Evolutionary conservation across 768 basidiomycete genomes (phyloP).

Genomic region (Favolaschia claudopus): DNA sequence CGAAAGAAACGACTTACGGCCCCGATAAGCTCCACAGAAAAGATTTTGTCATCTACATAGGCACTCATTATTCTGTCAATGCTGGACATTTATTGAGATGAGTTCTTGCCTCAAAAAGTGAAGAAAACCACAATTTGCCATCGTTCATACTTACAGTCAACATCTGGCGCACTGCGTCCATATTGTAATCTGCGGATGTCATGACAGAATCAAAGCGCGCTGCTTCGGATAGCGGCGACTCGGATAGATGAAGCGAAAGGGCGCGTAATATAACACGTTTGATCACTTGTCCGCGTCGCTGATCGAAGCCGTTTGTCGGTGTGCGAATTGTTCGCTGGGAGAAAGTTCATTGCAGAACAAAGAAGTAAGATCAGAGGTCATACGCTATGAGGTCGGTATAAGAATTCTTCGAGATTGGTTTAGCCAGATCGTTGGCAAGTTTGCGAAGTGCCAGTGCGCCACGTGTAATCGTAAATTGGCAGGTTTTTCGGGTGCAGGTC

Average conservation of each 20-base stretch:
- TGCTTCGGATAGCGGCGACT: slow-evolving; percentile 5
- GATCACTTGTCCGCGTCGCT: slow-evolving; percentile 34
- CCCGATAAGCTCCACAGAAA: slow-evolving; percentile 64
- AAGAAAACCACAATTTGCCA: slow-evolving; percentile 30
- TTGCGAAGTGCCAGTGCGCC: slow-evolving; percentile 51
- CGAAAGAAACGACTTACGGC: slow-evolving; percentile 47
- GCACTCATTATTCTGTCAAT: slow-evolving; percentile 54
- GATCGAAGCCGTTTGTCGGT: slow-evolving; percentile 35
- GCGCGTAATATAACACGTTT: slow-evolving; percentile 31
- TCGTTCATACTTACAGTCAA: slow-evolving; percentile 25
- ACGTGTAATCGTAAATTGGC: slow-evolving; percentile 49
- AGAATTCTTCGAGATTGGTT: slow-evolving; percentile 26
- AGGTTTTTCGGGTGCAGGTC: slow-evolving; percentile 40
- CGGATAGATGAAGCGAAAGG: not conserved
- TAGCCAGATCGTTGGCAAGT: slow-evolving; percentile 48
- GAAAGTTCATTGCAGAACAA: not conserved
- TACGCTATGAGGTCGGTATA: slow-evolving; percentile 42
- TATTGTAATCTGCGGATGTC: slow-evolving; percentile 28
- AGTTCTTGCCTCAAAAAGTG: not conserved
- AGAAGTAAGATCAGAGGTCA: not conserved
- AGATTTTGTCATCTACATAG: slow-evolving; percentile 58
- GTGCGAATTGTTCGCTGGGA: slow-evolving; percentile 45
- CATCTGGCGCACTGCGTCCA: slow-evolving; percentile 17
- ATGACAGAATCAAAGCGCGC: slow-evolving; percentile 14
- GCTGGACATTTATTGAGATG: slow-evolving; percentile 30